Conservation (phyloP, 208 protist species). For the Trypanosoma melophagium region DNA sequence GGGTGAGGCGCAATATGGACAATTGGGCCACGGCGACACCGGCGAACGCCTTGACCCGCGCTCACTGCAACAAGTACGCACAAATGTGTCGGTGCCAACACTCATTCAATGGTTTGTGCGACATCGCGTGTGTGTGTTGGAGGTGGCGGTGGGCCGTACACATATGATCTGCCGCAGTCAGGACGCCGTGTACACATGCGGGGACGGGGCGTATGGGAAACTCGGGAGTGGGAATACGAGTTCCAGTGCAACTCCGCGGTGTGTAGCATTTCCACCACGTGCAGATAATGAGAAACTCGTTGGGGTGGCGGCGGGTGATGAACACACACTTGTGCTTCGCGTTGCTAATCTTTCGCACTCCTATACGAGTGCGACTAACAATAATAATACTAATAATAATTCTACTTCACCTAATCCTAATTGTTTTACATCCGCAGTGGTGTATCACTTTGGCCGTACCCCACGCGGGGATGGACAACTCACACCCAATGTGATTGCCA, state of each 20-base stretch:
- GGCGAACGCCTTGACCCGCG: constrained; percentile 59
- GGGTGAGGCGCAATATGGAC: constrained; percentile 71
- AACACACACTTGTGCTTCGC: constrained; percentile 75
- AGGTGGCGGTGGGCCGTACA: constrained; percentile 58
- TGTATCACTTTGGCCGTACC: constrained; percentile 81
- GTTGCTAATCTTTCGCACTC: constrained; percentile 55
- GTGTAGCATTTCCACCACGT: constrained; percentile 61
- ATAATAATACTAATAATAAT: too few relatives aligned
- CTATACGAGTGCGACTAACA: too few relatives aligned
- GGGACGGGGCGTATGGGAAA: constrained; percentile 72
- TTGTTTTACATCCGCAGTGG: too few relatives aligned
- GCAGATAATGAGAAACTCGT: constrained; percentile 52
- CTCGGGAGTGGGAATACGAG: constrained; percentile 57
- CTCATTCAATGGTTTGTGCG: constrained; percentile 71
- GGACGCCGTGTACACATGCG: constrained; percentile 73
- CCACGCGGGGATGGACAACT: constrained; percentile 61
- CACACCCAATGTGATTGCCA: constrained; percentile 38
- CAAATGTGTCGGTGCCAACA: constrained; percentile 43
- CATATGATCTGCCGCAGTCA: constrained; percentile 61
- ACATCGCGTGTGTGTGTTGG: constrained; percentile 59
- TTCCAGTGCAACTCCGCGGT: constrained; percentile 38
- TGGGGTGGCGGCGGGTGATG: constrained; percentile 68
- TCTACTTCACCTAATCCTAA: too few relatives aligned
- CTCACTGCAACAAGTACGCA: constrained; percentile 56
- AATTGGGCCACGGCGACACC: constrained; percentile 68